Conservation (phyloP, 495 filamentous ascomycete species). For the Trichoderma virens region DNA sequence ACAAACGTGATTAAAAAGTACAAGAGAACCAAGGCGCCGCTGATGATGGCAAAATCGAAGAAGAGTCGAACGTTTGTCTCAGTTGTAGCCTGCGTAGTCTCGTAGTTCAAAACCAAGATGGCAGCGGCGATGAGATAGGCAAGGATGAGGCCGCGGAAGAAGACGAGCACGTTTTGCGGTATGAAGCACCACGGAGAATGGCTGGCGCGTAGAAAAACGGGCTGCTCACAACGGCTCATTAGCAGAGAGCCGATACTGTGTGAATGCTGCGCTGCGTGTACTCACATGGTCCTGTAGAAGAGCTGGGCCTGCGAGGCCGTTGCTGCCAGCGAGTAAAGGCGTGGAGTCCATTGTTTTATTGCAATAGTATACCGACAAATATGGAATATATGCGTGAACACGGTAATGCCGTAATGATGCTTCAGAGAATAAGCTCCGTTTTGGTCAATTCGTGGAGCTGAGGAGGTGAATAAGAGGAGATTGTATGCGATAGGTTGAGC, state of each 20-base stretch:
- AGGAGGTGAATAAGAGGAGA: neutral
- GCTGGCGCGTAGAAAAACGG: constrained; percentile 44
- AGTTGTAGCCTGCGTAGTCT: constrained; percentile 24
- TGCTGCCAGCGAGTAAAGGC: neutral
- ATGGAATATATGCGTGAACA: neutral
- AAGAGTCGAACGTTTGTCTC: constrained; percentile 29
- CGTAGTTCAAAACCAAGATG: constrained; percentile 34
- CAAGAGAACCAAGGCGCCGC: constrained; percentile 32
- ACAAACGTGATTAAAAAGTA: constrained; percentile 38
- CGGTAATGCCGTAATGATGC: neutral
- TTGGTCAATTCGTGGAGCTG: neutral
- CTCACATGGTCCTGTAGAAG: constrained; percentile 1
- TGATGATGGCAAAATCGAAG: constrained; percentile 42
- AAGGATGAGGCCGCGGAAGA: constrained; percentile 31
- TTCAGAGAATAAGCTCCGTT: neutral
- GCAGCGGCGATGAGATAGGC: constrained; percentile 36
- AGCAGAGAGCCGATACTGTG: constrained; percentile 8
- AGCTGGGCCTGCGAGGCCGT: neutral
- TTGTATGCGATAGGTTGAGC: neutral
- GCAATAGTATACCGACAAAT: neutral
- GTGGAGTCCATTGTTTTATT: neutral
- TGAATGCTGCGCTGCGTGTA: neutral
- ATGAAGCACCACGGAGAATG: constrained; percentile 42
- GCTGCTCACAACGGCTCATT: constrained; percentile 16
- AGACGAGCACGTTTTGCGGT: constrained; percentile 33